Conservation (phyloP, 139 green algal species). For the Tetraselmis striata region DNA sequence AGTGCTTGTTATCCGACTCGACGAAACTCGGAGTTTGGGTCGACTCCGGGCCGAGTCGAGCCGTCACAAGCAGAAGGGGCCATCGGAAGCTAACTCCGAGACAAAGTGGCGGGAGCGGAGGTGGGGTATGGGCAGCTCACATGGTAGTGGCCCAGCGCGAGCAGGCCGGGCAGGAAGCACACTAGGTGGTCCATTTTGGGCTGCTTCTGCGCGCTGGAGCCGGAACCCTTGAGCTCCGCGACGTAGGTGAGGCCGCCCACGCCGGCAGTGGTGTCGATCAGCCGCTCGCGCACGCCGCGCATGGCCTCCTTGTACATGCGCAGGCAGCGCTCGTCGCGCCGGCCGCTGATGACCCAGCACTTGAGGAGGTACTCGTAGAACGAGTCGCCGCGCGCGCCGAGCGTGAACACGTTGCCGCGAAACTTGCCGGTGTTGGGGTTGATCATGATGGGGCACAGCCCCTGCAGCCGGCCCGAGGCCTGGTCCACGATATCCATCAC, state of each 20-base stretch:
- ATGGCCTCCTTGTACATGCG: conserved; percentile 51
- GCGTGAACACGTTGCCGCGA: conserved; percentile 15
- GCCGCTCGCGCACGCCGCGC: conserved; percentile 42
- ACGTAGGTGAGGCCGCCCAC: conserved; percentile 39
- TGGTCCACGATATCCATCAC: conserved; percentile 16
- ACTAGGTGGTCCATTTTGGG: conserved; percentile 77
- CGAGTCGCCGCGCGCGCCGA: conserved; percentile 46
- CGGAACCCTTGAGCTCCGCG: conserved; percentile 25
- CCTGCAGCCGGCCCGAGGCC: conserved; percentile 14
- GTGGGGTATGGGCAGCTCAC: no score
- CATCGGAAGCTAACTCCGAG: no score
- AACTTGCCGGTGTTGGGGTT: conserved; percentile 12
- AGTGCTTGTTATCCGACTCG: no score
- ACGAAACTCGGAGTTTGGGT: no score
- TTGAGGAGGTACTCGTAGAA: conserved; percentile 89
- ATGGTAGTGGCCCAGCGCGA: conserved; percentile 63
- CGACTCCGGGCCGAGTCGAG: no score
- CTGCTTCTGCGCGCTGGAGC: neutral
- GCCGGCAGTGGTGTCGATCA: conserved; percentile 37
- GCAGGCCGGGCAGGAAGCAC: conserved; percentile 78
- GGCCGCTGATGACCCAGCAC: conserved; percentile 46
- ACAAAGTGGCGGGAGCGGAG: no score
- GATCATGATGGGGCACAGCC: conserved; percentile 18
- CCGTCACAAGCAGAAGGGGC: no score
- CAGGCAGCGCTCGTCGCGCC: conserved; percentile 16